phyloP scores from a whole-genome alignment of 768 basidiomycete species.

The Russula virescens region DNA sequence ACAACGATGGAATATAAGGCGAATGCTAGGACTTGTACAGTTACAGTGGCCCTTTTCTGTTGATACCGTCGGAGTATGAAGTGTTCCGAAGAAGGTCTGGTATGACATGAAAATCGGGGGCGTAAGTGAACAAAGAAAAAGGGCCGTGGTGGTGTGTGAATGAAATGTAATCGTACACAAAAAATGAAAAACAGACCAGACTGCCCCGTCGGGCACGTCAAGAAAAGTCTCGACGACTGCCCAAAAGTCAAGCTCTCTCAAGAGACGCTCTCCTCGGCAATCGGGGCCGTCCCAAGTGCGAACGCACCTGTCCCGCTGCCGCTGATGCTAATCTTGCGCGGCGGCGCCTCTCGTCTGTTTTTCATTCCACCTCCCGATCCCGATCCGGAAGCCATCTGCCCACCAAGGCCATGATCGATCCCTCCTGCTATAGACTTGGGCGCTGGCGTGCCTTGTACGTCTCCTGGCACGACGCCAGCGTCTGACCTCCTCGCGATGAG shows the following conservation, averaged over 20 bases:
- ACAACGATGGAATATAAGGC: not conserved
- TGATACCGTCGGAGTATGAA: not conserved
- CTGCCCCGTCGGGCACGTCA: not conserved
- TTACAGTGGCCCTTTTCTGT: not conserved
- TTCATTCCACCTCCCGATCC: constrained; percentile 26
- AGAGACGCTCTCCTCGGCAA: constrained; percentile 25
- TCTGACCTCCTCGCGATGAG: constrained; percentile 67
- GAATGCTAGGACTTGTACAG: not conserved
- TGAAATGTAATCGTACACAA: not conserved
- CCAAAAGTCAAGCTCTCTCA: not conserved
- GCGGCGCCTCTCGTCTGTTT: constrained; percentile 29
- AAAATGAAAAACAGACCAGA: not conserved
- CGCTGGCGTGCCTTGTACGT: constrained; percentile 23
- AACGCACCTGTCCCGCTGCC: constrained; percentile 28
- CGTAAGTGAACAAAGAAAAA: constrained; percentile 2
- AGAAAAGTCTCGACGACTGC: not conserved
- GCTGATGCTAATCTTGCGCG: constrained; percentile 32
- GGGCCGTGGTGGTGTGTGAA: not conserved
- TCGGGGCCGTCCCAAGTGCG: constrained; percentile 23
- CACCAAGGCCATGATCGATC: constrained; percentile 20
- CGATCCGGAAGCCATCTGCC: constrained; percentile 22
- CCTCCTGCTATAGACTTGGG: constrained; percentile 11
- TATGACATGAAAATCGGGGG: not conserved
- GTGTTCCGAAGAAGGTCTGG: not conserved
- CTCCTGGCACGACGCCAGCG: constrained; percentile 32